Evolutionary conservation across 23 red algal genomes (phyloP), one percentile per base, ranked within the genome.

Genomic region (Gracilaria domingensis): DNA sequence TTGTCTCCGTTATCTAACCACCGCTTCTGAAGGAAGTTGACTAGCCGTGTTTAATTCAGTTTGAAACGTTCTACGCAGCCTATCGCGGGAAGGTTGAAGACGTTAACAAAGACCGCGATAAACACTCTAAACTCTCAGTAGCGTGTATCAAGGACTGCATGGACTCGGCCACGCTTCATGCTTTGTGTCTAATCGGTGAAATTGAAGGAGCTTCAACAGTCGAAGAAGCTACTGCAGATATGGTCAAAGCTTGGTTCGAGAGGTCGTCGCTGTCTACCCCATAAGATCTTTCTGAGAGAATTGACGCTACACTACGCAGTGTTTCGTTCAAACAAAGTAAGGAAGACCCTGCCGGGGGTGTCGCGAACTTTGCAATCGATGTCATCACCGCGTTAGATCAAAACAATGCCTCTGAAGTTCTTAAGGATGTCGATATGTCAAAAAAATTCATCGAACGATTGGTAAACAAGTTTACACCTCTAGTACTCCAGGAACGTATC

Each of bases 111-210:
- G 26, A 62, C 34, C 79, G 79, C 25, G 79, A 57, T 25, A 44
- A 39, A 8, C 7, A 8, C 47, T 12, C 7, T 9, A 39, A 62
- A 48, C 34, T 82, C 35, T 59, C 44, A 20, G 34, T 28, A 12
- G 86, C 69, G 58, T 90, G 71, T 44, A 61, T 80, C 60, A 9
- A 69, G 8, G 73, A 90, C 45, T 90, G 86, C 44, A 56, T 90
- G 7, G 53, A 79, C 23, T 16, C 21, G 4, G 26, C 48, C 21
- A 38, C 60, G 11, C 48, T 90, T n/a, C 86, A 90, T 39, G 53
- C 53, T 70, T 53, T 90, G 25, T 79, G 72, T 8, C 56, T 90
- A 12, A 8, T 90, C 33, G 86, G 72, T 36, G 75, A 90, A 66
- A 90, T 90, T 51, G 86, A 80, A 66, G 75, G 59, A 18, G 86